Conservation (phyloP, 176 grass and related monocot species). For the Phragmites australis region DNA sequence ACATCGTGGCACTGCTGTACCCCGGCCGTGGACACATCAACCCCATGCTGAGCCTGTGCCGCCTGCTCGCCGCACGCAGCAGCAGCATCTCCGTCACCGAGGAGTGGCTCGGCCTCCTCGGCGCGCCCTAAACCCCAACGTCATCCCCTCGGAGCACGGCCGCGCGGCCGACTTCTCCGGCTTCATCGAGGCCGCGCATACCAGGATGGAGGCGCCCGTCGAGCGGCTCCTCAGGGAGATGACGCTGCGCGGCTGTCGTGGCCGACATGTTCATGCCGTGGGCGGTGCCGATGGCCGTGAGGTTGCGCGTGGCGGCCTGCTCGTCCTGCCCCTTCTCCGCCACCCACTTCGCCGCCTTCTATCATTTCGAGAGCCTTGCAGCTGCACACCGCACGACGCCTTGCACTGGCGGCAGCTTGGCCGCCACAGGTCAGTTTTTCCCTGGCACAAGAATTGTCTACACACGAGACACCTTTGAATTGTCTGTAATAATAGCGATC, state of each 20-base stretch:
- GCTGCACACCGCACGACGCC: not conserved
- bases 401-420: not conserved
- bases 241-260: constrained; percentile 21
- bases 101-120: constrained; percentile 66
- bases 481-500: not conserved
- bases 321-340: constrained; percentile 50
- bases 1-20: constrained; percentile 53
- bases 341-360: constrained; percentile 33
- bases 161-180: constrained; percentile 47
- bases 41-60: constrained; percentile 66
- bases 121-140: constrained; percentile 41
- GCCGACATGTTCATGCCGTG: constrained; percentile 33
- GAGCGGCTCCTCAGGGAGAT: constrained; percentile 30
- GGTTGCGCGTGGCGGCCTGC: constrained; percentile 20
- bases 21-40: constrained; percentile 74
- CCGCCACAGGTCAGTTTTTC: not conserved
- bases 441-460: not conserved
- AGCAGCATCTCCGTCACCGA: constrained; percentile 38
- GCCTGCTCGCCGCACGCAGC: constrained; percentile 44
- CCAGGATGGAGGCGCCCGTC: constrained; percentile 49
- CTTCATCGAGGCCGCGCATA: constrained; percentile 48
- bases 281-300: constrained; percentile 6
- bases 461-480: not conserved
- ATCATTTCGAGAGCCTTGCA: constrained; percentile 4
- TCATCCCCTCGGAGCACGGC: constrained; percentile 51